Conservation (phyloP, 352 stramenopile genomes). For the Phytophthora boehmeriae region DNA sequence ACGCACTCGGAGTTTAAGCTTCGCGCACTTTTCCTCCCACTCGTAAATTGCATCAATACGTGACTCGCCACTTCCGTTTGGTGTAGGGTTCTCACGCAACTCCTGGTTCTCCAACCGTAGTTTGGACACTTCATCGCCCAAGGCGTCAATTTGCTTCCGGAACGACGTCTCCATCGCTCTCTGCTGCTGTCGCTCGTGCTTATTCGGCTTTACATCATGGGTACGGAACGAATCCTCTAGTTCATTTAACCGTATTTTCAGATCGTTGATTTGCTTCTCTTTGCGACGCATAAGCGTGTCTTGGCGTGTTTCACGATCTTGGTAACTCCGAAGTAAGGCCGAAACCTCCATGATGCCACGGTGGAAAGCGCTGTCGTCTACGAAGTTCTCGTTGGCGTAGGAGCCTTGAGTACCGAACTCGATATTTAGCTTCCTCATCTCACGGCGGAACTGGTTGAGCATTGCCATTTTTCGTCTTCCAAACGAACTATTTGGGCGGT, state of each 20-base stretch:
- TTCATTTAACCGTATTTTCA: constrained; percentile 39
- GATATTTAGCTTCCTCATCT: constrained; percentile 53
- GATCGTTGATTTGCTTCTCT: constrained; percentile 47
- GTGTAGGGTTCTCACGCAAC: constrained; percentile 31
- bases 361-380: constrained; percentile 33
- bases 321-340: constrained; percentile 43
- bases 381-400: constrained; percentile 5
- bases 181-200: constrained; percentile 6
- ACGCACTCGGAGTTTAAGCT: constrained; percentile 51
- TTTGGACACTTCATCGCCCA: constrained; percentile 49
- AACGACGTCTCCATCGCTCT: constrained; percentile 20
- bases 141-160: constrained; percentile 34
- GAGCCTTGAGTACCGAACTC: constrained; percentile 23
- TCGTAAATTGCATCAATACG: constrained; percentile 21
- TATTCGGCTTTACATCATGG: constrained; percentile 14
- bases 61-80: constrained; percentile 4
- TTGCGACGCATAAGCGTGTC: constrained; percentile 50
- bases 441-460: constrained; percentile 39
- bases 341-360: constrained; percentile 40
- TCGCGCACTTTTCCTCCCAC: constrained; percentile 49
- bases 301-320: constrained; percentile 51
- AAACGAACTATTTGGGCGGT: constrained; percentile 41
- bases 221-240: constrained; percentile 23
- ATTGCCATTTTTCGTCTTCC: constrained; percentile 43
- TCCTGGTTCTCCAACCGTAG: constrained; percentile 61